Evolutionary conservation across 805 yeast species (phyloP), one percentile per base, ranked within the genome.

Genomic region (Hemisphaericaspora nanyangensis): DNA sequence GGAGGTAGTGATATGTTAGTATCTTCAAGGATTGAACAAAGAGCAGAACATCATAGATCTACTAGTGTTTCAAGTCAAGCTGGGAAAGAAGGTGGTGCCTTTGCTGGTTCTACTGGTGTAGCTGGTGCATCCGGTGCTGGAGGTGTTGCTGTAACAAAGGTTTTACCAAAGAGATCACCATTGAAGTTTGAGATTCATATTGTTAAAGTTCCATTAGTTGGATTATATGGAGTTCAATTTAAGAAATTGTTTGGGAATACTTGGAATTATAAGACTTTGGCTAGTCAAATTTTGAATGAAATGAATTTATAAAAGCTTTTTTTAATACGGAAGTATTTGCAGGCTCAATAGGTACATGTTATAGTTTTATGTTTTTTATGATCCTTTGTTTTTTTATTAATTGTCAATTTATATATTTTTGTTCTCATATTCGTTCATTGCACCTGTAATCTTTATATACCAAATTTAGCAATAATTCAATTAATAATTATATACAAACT

Each of bases 211-310:
- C 95, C 96, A 33, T 73, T 90, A 48, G 85, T 90, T 39, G 88
- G 95, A 4, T 70, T 91, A 43, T 89, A 85, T 48, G 98, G 98
- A 61, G 90, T 90, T 34, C 97, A 91, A 60, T 89, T 90, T 69
- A 91, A 91, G 72, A 90, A 90, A 58, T 74, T 90, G 22, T 75
- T 85, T 42, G 98, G 98, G 54, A 89, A 91, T 58, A 87, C 96
- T 1, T 90, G 97, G 97, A 78, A 84, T 65, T 90, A 90, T 65
- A 90, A 91, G 68, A 82, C 89, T 7, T 70, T 90, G 55, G 97
- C 97, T 2, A 81, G 91, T 39, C 87, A 82, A 58, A 84, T 90
- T 35, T 74, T 90, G 60, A 73, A 74, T 43, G 85, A 84, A 48
- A 70, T 86, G 57, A 80, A 82, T 46, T 65, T 85, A 47, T 85